Conservation (phyloP, 108 stramenopile genomes). For the Nannochloropsis oceanica region DNA sequence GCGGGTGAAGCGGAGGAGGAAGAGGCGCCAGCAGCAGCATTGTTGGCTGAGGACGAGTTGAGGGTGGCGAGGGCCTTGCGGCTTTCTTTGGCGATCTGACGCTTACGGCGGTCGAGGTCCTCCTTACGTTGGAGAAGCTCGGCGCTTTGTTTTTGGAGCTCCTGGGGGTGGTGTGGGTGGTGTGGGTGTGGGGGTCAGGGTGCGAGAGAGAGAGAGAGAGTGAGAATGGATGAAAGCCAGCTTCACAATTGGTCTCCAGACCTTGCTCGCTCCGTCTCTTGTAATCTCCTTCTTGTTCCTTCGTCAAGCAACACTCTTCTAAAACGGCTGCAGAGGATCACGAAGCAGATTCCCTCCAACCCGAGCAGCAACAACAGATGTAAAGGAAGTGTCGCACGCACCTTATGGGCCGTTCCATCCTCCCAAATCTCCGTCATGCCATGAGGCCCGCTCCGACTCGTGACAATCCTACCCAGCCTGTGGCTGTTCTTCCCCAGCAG, state of each 20-base stretch:
- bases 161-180: constrained; percentile 4
- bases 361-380: too few relatives aligned
- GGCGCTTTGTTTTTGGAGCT: neutral
- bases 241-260: too few relatives aligned
- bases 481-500: neutral
- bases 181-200: too few relatives aligned
- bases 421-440: constrained; percentile 12
- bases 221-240: too few relatives aligned
- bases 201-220: too few relatives aligned
- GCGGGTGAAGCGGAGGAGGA: neutral
- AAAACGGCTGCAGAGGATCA: too few relatives aligned
- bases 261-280: too few relatives aligned
- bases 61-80: neutral
- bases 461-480: neutral
- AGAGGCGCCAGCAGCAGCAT: neutral
- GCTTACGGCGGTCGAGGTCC: neutral
- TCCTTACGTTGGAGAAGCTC: neutral
- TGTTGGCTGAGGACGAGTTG: neutral
- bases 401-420: constrained; percentile 9
- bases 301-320: too few relatives aligned
- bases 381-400: neutral
- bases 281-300: too few relatives aligned
- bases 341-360: too few relatives aligned
- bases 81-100: neutral
- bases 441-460: neutral